Evolutionary conservation across 2,329 filamentous ascomycete species (phyloP).

Genomic region (Fusarium illudens): DNA sequence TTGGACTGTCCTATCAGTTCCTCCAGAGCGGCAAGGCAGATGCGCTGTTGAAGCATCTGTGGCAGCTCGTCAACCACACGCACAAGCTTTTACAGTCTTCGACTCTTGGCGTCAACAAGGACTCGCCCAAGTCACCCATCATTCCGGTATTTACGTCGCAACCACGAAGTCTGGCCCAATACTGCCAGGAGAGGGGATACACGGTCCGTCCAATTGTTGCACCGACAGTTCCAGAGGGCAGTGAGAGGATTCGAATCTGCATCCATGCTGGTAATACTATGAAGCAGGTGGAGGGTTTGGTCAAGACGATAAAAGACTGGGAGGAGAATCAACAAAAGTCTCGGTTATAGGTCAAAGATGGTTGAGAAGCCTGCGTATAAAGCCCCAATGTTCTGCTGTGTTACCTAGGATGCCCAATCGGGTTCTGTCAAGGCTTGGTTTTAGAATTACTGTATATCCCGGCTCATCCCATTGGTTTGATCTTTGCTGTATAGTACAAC

Average conservation of each 20-base stretch:
- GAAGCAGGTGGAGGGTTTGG: constrained; percentile 63
- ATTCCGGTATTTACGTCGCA: constrained; percentile 67
- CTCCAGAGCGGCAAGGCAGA: constrained; percentile 61
- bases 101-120: constrained; percentile 42
- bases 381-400: neutral
- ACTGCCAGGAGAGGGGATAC: constrained; percentile 67
- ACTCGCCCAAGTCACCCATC: constrained; percentile 65
- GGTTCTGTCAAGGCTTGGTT: too few species aligned
- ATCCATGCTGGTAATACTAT: constrained; percentile 72
- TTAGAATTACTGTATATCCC: too few species aligned
- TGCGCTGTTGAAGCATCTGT: constrained; percentile 42
- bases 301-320: constrained; percentile 60
- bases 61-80: constrained; percentile 50
- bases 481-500: too few species aligned
- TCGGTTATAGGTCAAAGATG: neutral
- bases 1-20: constrained; percentile 65
- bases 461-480: too few species aligned
- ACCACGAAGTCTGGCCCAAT: constrained; percentile 65
- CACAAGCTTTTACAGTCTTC: constrained; percentile 56
- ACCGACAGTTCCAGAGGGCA: constrained; percentile 71
- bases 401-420: too few species aligned
- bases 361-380: neutral
- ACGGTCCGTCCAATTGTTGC: constrained; percentile 72
- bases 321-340: neutral
- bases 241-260: constrained; percentile 71